Evolutionary conservation across 176 grass and related monocot genomes (phyloP).

Genomic region (Poa pratensis): DNA sequence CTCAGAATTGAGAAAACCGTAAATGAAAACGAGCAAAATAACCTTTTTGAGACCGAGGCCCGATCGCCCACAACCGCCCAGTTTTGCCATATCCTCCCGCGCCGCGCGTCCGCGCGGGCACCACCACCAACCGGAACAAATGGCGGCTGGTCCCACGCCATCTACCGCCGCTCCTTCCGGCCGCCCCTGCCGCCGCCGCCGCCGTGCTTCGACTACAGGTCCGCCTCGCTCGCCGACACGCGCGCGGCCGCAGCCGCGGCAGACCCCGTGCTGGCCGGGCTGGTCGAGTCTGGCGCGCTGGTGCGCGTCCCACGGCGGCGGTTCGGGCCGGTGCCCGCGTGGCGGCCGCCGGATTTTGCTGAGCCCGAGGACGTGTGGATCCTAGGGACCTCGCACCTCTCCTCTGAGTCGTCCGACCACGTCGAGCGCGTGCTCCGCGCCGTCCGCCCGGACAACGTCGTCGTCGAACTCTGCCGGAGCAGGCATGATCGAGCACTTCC

Average conservation of each 20-base stretch:
- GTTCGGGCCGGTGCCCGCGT: conserved; percentile 82
- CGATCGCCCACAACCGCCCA: background rate
- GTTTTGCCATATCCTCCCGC: conserved; percentile 28
- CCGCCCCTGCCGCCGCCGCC: conserved; percentile 60
- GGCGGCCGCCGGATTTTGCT: conserved; percentile 72
- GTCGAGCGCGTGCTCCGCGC: conserved; percentile 76
- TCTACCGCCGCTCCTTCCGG: conserved; percentile 52
- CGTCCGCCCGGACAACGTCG: conserved; percentile 78
- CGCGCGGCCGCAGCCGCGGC: conserved; percentile 37
- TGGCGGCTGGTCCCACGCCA: conserved; percentile 40
- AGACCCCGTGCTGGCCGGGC: conserved; percentile 65
- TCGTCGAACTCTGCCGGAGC: conserved; percentile 96
- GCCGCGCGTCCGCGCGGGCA: conserved; percentile 18
- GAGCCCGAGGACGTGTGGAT: conserved; percentile 91
- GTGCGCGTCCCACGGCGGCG: conserved; percentile 74
- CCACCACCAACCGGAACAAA: conserved; percentile 36
- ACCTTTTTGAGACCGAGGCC: too few relatives aligned
- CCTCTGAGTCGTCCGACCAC: conserved; percentile 57
- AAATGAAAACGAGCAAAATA: too few relatives aligned
- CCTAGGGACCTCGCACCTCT: conserved; percentile 87
- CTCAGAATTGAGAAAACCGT: too few relatives aligned
- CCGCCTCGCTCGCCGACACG: conserved; percentile 67
- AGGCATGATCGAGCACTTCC: conserved; percentile 57
- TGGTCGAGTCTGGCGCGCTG: conserved; percentile 78
- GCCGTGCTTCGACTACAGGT: conserved; percentile 78